Base-by-base conservation (phyloP, 192 early-diverging fungal genomes). In the Bifiguratus adelaidae region DNA sequence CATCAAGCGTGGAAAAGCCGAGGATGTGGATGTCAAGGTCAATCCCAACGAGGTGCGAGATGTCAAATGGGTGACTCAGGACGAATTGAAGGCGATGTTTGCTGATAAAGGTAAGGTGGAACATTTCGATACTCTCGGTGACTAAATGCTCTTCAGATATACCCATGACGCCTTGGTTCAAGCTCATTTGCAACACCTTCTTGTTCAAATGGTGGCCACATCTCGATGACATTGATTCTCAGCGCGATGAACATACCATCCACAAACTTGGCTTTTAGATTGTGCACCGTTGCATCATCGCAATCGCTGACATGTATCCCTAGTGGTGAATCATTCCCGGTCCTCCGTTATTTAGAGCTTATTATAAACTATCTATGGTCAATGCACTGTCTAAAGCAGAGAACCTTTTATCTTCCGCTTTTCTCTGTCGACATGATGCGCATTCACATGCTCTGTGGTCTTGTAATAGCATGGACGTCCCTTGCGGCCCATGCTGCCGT, bases 161-260 rank as follows among this genome's bases (percentile, higher is more conserved):
- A 22, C 68, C 78, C 47, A 63, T 96, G 42, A 98, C 95, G 2
- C 95, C 95, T 37, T 98, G 95, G 95, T 98, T 98, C 59, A 77
- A 78, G 49, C 62, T 98, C 30, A 98, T 98, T 52, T 89, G 83
- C 43, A 74, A 87, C 18, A 82, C 79, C 52, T 98, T 94, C 57
- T 60, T 98, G 56, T 98, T 91, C 74, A 78, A 82, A 51, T 98
- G 95, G 95, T 98, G 95, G 95, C 81, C 80, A 49, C 71, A 81
- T 24, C 70, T 98, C 37, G 87, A 89, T 56, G 50, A 62, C 28
- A 60, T 92, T 40, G 67, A 76, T 3, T 30, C 35, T 20, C 60
- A 80, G 29, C 67, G 72, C 30, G 85, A 89, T 48, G 63, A 58
- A 4, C 48, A 73, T 7, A 84, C 76, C 19, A 87, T 91, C 49